Base-by-base conservation (phyloP, 2,329 filamentous ascomycete species). In the Alternaria panax region DNA sequence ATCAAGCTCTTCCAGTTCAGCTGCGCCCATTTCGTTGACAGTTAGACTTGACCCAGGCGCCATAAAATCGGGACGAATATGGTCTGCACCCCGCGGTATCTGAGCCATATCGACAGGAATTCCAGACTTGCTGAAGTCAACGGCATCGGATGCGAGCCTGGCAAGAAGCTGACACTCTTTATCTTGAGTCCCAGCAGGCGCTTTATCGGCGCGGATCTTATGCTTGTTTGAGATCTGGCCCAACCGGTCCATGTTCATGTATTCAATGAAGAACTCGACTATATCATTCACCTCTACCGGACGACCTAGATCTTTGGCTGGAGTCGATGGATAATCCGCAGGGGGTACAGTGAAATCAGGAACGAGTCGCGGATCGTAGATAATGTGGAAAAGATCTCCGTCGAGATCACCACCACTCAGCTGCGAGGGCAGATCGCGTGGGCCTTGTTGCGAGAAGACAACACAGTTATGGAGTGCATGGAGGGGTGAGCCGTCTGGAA, bases 371-470 rank as follows among this genome's bases (percentile, higher is more conserved):
- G 76, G 66, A 65, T 96, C 92, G 83, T 86, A 95, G 47, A 96
- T 91, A 50, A 96, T 79, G 64, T 92, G 90, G 76, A 91, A 96
- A 0, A 92, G 79, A 73, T 97, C 93, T 0, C 92, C 92, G 64
- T 95, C 92, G 0, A 96, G 83, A 74, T 96, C 92, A 0, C 92
- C 92, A 1, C 92, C 92, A 53, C 90, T 90, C 0, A 96, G 81
- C 75, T 90, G 85, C 61, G 91, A 94, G 0, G 92, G 92, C 0
- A 96, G 80, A 70, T 96, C 92, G 16, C 92, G 86, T 0, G 67
- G 25, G 0, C 93, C 92, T 41, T 85, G 82, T 57, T 88, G 86
- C 59, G 89, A 93, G 72, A 96, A 96, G 1, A 91, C 87, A 16
- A 96, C 84, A 60, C 92, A 93, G 69, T 96, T 96, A 2, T 82